Percentiles rank a stretch among this genome's conserved stretches.
Conservation (phyloP, 1,139 yeast genomes). For the Eremothecium sinecaudum region DNA sequence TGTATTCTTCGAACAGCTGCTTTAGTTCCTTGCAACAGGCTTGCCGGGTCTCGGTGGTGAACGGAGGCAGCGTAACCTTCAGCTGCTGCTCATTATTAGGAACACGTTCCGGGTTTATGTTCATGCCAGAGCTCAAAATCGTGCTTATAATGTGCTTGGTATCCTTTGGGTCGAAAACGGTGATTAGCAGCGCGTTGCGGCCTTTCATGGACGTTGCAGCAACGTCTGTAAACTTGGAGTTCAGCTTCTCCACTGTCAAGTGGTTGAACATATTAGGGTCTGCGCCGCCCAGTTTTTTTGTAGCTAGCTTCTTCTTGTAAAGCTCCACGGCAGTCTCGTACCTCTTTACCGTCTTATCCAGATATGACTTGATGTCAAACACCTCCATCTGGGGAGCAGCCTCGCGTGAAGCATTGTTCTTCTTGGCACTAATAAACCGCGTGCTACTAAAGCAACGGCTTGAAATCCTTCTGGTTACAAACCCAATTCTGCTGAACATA, state of each 20-base stretch:
- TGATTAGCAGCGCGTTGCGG: constrained; percentile 53
- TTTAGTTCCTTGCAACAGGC: constrained; percentile 53
- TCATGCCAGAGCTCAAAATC: constrained; percentile 57
- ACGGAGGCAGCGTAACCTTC: constrained; percentile 66
- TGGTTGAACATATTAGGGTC: constrained; percentile 59
- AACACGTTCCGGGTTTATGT: constrained; percentile 71
- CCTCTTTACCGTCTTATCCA: constrained; percentile 37
- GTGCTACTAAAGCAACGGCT: neutral
- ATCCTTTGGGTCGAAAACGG: constrained; percentile 75
- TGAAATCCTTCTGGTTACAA: too few relatives aligned
- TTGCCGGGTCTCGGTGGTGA: constrained; percentile 59
- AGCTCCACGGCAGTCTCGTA: constrained; percentile 43
- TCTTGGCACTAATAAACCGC: neutral
- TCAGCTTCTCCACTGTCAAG: constrained; percentile 42
- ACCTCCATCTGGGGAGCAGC: constrained; percentile 20
- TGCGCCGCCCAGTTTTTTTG: constrained; percentile 57
- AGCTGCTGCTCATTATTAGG: constrained; percentile 63
- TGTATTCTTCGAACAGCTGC: constrained; percentile 52
- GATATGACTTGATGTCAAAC: constrained; percentile 30
- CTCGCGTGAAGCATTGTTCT: neutral
- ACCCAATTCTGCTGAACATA: too few relatives aligned
- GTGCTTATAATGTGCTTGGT: constrained; percentile 61
- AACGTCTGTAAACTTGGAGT: constrained; percentile 46
- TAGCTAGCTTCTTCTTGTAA: constrained; percentile 49
- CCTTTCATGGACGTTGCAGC: constrained; percentile 77